Evolutionary conservation across 177 flowering plant genomes (phyloP).

Genomic region (Vitis hybrid): DNA sequence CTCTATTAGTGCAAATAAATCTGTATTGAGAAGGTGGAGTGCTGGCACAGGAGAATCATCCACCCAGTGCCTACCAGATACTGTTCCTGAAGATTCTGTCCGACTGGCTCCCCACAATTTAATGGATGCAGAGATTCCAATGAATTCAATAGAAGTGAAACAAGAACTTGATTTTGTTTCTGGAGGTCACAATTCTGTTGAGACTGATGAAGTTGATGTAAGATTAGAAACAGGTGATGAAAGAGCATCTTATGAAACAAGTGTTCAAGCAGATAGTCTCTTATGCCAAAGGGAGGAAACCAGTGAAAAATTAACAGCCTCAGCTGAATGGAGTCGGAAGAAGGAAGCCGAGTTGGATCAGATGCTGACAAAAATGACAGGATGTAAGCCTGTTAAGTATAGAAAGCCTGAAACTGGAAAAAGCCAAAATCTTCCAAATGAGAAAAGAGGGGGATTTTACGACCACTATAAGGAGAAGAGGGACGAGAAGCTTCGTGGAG

Average conservation of each 20-base stretch:
- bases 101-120: slow-evolving; percentile 17
- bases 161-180: slow-evolving; percentile 22
- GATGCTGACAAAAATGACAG: slow-evolving; percentile 66
- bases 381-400: slow-evolving; percentile 40
- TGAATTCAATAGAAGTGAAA: slow-evolving; percentile 28
- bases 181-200: slow-evolving; percentile 16
- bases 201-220: slow-evolving; percentile 28
- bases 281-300: slow-evolving; percentile 28
- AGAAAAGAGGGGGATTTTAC: slow-evolving; percentile 53
- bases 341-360: slow-evolving; percentile 81
- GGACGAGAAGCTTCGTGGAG: slow-evolving; percentile 62
- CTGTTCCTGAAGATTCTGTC: slow-evolving; percentile 31
- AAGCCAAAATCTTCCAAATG: slow-evolving; percentile 37
- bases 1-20: slow-evolving; percentile 41
- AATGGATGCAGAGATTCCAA: slow-evolving; percentile 14
- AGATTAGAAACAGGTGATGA: slow-evolving; percentile 22
- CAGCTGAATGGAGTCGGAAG: slow-evolving; percentile 72
- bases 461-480: slow-evolving; percentile 71
- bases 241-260: slow-evolving; percentile 1
- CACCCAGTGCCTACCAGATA: slow-evolving; percentile 30
- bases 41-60: slow-evolving; percentile 65
- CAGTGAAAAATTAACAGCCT: slow-evolving; percentile 29
- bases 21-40: slow-evolving; percentile 94
- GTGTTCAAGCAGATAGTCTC: slow-evolving; percentile 21
- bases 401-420: slow-evolving; percentile 26